phyloP scores from a whole-genome alignment of 441 rosid species.

The Erysimum pusillum region DNA sequence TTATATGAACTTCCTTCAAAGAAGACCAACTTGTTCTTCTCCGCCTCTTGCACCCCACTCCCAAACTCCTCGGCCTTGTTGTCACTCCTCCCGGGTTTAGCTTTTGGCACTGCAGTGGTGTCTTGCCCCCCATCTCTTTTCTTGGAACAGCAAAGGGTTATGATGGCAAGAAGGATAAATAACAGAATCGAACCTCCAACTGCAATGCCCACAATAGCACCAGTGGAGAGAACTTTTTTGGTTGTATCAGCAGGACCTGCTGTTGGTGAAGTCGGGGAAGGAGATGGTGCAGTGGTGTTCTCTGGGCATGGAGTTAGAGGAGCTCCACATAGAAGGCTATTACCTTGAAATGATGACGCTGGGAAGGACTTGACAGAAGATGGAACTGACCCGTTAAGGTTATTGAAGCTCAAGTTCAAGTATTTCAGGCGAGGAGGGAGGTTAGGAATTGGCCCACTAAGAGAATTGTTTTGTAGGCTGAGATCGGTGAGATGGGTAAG shows the following conservation, averaged over 20 bases:
- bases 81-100: slow-evolving; percentile 63
- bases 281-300: slow-evolving; percentile 57
- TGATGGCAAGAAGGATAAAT: slow-evolving; percentile 56
- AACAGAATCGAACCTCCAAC: slow-evolving; percentile 64
- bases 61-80: slow-evolving; percentile 84
- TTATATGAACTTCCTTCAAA: slow-evolving; percentile 74
- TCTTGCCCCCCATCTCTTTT: slow-evolving; percentile 52
- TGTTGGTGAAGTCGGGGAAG: slow-evolving; percentile 58
- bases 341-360: slow-evolving; percentile 67
- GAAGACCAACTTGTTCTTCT: slow-evolving; percentile 83
- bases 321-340: slow-evolving; percentile 70
- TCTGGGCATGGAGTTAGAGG: slow-evolving; percentile 63
- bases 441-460: slow-evolving; percentile 66
- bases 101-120: slow-evolving; percentile 49
- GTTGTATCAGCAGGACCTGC: slow-evolving; percentile 43
- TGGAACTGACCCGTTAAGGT: slow-evolving; percentile 72
- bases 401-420: slow-evolving; percentile 71
- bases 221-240: slow-evolving; percentile 62
- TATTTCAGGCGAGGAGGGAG: slow-evolving; percentile 57
- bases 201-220: slow-evolving; percentile 72
- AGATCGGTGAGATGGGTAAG: slow-evolving; percentile 61
- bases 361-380: slow-evolving; percentile 62
- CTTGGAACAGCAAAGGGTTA: slow-evolving; percentile 65
- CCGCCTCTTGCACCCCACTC: slow-evolving; percentile 86
- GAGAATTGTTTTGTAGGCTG: slow-evolving; percentile 66